Evolutionary conservation across 768 basidiomycete genomes (phyloP).

Genomic region (Crepidotus variabilis): DNA sequence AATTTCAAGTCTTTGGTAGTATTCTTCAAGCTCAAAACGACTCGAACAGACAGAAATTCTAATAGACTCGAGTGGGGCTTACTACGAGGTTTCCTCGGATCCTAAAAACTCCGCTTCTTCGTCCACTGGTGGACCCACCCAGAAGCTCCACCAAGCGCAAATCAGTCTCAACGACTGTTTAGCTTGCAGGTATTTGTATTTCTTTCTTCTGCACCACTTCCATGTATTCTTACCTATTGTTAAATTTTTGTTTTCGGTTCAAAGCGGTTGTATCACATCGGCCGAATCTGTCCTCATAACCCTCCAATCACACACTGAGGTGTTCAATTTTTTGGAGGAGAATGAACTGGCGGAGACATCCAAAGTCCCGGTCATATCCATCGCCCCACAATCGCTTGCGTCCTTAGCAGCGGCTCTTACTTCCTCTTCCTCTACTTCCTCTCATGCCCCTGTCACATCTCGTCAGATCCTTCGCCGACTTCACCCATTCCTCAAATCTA

Average conservation of each 20-base stretch:
- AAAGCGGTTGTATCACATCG: conserved; percentile 95
- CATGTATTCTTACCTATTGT: not conserved
- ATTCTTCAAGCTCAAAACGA: not conserved
- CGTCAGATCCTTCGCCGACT: conserved; percentile 11
- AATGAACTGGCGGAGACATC: conserved; percentile 29
- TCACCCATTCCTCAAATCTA: conserved; percentile 53
- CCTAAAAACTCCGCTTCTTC: conserved; percentile 4
- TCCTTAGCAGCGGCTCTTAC: conserved; percentile 19
- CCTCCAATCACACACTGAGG: conserved; percentile 91
- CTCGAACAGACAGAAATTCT: conserved; percentile 79
- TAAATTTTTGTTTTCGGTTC: not conserved
- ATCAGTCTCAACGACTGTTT: conserved; percentile 97
- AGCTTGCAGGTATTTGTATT: conserved; percentile 80
- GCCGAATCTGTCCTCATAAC: conserved; percentile 97
- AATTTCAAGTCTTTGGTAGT: conserved; percentile 6
- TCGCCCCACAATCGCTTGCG: conserved; percentile 23
- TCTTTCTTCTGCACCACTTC: not conserved
- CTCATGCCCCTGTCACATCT: conserved; percentile 1
- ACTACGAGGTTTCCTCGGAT: conserved; percentile 71
- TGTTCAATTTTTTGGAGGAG: conserved; percentile 68
- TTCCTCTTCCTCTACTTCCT: conserved; percentile 20
- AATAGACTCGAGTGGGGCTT: conserved; percentile 80
- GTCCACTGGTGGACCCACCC: conserved; percentile 16
- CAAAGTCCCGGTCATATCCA: conserved; percentile 20
- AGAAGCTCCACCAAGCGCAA: conserved; percentile 88